Evolutionary conservation across 2,329 filamentous ascomycete genomes (phyloP), one percentile per base, ranked within the genome.

Genomic region (Fusarium sp.): DNA sequence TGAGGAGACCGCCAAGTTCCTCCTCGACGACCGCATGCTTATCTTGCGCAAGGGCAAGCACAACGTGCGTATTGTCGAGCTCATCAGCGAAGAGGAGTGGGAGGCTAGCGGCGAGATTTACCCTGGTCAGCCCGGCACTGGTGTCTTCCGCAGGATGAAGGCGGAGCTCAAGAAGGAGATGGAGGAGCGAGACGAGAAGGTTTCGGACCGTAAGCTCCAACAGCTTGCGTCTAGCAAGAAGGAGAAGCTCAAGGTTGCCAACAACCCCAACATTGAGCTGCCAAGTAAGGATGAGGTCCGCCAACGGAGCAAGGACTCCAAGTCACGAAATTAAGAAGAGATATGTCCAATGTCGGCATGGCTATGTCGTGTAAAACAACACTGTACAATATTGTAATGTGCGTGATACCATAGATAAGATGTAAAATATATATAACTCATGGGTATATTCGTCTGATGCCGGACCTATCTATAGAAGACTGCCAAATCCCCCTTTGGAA

Each of bases 1-100:
- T 1, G 78, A 83, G 24, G 86, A 91, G 54, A 90, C 88, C 1
- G 74, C 82, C 60, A 86, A 88, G 57, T 92, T 85, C 73, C 80
- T 91, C 57, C 85, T 93, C 18, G 87, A 90, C 64, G 87, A 77
- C 58, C 82, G 85, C 67, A 70, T 90, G 46, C 80, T 91, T 66
- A 84, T 91, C 70, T 80, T 91, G 54, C 87, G 89, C 68, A 88
- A 85, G 74, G 88, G 88, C 69, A 90, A 90, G 80, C 85, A 89
- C 78, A 88, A 90, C 66, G 78, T 91, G 45, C 86, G 88, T 45
- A 84, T 90, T 68, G 82, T 91, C 52, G 82, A 90, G 77, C 81
- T 91, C 65, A 80, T 91, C 31, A 80, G 78, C 64, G 87, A 91
- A 73, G 81, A 86, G 46, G 84, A 84, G 62, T 90, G 86, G 83